Base-by-base conservation (phyloP, 1,284 basidiomycete genomes). In the Hypsizygus ulmarius region DNA sequence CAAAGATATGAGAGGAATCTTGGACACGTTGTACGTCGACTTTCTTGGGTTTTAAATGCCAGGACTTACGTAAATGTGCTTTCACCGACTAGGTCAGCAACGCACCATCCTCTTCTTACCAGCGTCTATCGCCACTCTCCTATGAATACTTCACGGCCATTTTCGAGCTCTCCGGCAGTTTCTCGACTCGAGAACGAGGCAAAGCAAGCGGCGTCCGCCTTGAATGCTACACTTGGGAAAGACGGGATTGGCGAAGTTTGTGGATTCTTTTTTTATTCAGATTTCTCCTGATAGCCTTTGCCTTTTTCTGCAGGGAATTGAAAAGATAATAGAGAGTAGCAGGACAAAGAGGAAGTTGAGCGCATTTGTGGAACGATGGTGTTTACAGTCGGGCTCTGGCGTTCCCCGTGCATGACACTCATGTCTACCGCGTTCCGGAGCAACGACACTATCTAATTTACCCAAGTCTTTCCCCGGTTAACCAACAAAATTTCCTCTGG, bases 91-190 rank as follows among this genome's bases (percentile, higher is more conserved):
- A 65, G 62, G 29, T 52, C 54, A 33, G 21, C 49, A 0, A 39
- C 38, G 15, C 59, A 62, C 39, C 49, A 47, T 2, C 52, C 54
- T 3, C 42, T 61, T n/a, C 49, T 64, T n/a, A 34, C 51, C n/a
- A 37, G 46, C 9, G 44, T 56, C 12, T 65, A 64, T 34, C 48
- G 51, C 11, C 25, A 55, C 36, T 59, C 59, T 5, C 50, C 55
- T 1, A 39, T 63, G 19, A 64, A 65, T 33, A 58, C 58, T 2
- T 59, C 62, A 1, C 52, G 55, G 21, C 61, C 64, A 3, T 64
- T 65, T 25, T 38, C 52, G 5, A 38, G 49, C 11, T 42, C 58
- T 3, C 19, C 33, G 3, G 42, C 49, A 10, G 27, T 60, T 4
- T 37, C 19, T 5, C n/a, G 41, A 7, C 45, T 61, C 18, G 47